Percentiles rank a stretch among this genome's conserved stretches.
phyloP scores from a whole-genome alignment of 2,329 filamentous ascomycete genomes.

The Colletotrichum trifolii region DNA sequence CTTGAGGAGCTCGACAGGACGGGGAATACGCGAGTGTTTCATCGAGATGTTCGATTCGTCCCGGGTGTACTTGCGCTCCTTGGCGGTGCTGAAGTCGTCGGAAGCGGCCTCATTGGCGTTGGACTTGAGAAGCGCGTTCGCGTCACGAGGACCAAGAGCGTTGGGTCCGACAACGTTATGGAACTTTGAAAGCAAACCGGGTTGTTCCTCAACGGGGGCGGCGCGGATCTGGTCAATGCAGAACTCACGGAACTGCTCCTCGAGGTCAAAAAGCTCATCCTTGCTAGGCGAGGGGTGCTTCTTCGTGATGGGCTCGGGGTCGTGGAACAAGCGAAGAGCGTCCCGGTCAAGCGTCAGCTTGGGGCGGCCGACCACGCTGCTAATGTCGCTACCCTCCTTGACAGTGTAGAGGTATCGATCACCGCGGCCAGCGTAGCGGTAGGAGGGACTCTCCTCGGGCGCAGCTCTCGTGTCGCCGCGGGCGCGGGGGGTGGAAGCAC shows the following conservation, averaged over 20 bases:
- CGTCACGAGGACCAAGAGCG: constrained; percentile 42
- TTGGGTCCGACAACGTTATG: constrained; percentile 8
- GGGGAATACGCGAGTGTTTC: constrained; percentile 39
- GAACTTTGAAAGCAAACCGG: constrained; percentile 24
- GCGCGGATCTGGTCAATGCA: constrained; percentile 22
- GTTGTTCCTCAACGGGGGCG: constrained; percentile 19
- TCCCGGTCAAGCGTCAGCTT: constrained; percentile 20
- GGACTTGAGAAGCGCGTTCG: constrained; percentile 42
- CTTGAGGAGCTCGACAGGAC: constrained; percentile 37
- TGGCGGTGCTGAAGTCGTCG: constrained; percentile 10
- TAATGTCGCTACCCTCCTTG: neutral
- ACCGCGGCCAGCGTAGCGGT: constrained; percentile 1
- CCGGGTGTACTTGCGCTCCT: constrained; percentile 15
- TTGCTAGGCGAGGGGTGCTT: constrained; percentile 60
- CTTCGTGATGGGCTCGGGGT: constrained; percentile 42
- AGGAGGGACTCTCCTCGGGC: constrained; percentile 17
- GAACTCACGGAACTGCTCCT: constrained; percentile 45
- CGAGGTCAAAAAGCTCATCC: constrained; percentile 51
- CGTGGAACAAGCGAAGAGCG: constrained; percentile 13
- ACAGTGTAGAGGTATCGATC: constrained; percentile 3
- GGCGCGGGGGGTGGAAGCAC: constrained; percentile 51
- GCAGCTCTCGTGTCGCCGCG: constrained; percentile 13
- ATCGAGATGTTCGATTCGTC: constrained; percentile 10
- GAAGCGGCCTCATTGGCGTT: constrained; percentile 15
- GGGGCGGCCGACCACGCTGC: neutral